A percentile compares a stretch with the other conserved stretches of the same genome.
These are phyloP conservation scores for Komagataella mondaviorum DNA, from an alignment of 805 yeast species.

Conservation along the genomic window DNA sequence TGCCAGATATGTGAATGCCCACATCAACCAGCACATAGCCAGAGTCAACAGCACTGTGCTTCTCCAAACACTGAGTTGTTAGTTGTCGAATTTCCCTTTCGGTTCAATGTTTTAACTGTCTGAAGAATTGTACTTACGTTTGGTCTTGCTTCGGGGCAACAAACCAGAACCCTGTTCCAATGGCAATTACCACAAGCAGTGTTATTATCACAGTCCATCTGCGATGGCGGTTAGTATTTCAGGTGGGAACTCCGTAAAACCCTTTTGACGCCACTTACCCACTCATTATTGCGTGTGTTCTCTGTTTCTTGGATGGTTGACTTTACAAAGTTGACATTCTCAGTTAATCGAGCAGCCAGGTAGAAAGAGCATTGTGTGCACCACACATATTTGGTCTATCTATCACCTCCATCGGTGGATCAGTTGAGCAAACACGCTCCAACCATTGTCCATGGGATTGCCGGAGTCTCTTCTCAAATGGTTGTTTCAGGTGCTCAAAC, in stretches of 20 bases:
- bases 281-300: conserved; percentile 4
- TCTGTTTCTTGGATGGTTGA: conserved; percentile 1
- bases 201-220: conserved; percentile 65
- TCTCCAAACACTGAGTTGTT: conserved; percentile 42
- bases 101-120: too few relatives aligned
- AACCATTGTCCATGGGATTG: conserved; percentile 6
- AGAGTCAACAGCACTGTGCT: conserved; percentile 54
- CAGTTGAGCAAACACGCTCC: neutral
- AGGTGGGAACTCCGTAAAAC: neutral
- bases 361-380: neutral
- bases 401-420: neutral
- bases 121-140: conserved; percentile 29
- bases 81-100: neutral
- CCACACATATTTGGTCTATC: neutral
- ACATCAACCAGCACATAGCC: conserved; percentile 54
- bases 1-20: conserved; percentile 74
- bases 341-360: neutral
- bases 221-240: neutral
- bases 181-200: conserved; percentile 40
- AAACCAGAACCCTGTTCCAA: conserved; percentile 65
- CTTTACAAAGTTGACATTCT: neutral
- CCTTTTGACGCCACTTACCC: conserved; percentile 7
- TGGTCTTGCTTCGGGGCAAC: conserved; percentile 75
- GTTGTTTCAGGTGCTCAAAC: conserved; percentile 42
- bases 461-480: conserved; percentile 36